Conservation (phyloP, 371 early-diverging fungal genomes). For the Chytridium lagenaria region DNA sequence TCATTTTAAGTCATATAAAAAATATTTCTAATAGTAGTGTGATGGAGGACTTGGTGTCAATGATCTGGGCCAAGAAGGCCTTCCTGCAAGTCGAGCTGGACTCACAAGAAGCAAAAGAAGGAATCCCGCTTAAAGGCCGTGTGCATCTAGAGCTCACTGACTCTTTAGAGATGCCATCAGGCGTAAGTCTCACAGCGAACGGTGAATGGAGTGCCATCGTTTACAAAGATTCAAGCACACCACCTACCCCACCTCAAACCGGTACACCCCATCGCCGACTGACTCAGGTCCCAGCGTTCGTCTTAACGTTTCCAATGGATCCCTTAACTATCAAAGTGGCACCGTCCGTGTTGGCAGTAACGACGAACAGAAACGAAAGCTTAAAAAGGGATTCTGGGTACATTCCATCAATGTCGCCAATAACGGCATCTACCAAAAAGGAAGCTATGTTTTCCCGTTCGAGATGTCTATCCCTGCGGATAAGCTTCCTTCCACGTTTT, state of each 20-base stretch:
- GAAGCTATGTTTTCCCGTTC: neutral
- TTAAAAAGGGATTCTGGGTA: constrained; percentile 5
- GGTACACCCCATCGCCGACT: neutral
- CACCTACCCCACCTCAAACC: neutral
- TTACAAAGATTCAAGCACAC: neutral
- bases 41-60: constrained; percentile 2
- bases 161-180: neutral
- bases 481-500: constrained; percentile 11
- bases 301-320: too few relatives aligned
- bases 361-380: neutral
- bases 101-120: neutral
- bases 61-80: constrained; percentile 12
- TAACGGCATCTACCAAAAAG: neutral
- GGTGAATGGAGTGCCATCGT: neutral
- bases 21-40: too few relatives aligned
- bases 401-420: neutral
- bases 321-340: neutral
- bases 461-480: neutral
- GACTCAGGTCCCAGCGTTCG: neutral
- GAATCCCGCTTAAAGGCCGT: constrained; percentile 3
- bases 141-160: constrained; percentile 13
- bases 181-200: neutral
- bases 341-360: neutral
- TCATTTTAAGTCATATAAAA: too few relatives aligned
- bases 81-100: constrained; percentile 18